A percentile compares a stretch with the other conserved stretches of the same genome.
These are phyloP conservation scores for Brassica hybrid DNA, from an alignment of 441 rosid genomes.

Conservation along the genomic window DNA sequence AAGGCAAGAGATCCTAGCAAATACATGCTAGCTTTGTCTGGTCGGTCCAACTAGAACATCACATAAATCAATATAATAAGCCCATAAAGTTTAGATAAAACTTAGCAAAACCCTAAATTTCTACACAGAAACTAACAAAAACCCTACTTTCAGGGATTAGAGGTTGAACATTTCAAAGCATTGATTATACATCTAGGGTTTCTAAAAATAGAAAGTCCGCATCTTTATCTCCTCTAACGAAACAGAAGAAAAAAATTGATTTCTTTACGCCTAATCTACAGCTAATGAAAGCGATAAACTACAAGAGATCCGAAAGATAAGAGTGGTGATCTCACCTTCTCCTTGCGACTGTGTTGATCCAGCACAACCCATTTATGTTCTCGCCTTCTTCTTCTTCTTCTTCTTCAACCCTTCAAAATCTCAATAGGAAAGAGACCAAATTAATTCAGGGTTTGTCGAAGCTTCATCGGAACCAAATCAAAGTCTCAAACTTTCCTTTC, in stretches of 20 bases:
- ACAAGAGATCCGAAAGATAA: not conserved
- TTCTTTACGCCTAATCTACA: not conserved
- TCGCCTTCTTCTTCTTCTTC: slow-evolving; percentile 14
- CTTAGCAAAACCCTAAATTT: slow-evolving; percentile 24
- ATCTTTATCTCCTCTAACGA: not conserved
- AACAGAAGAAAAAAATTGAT: not conserved
- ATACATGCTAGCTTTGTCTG: not conserved
- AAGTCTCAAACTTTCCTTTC: slow-evolving; percentile 29
- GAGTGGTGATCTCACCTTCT: slow-evolving; percentile 52
- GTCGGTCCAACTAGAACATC: slow-evolving; percentile 14
- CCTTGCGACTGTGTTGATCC: slow-evolving; percentile 70
- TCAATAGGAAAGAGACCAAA: slow-evolving; percentile 19
- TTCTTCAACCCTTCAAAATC: slow-evolving; percentile 1
- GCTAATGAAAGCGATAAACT: no score
- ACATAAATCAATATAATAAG: not conserved
- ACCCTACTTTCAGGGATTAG: not conserved
- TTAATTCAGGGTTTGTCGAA: slow-evolving; percentile 38
- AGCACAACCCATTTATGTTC: slow-evolving; percentile 70
- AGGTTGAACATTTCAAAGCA: slow-evolving; percentile 7
- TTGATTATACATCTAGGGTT: slow-evolving; percentile 26
- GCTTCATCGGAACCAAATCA: slow-evolving; percentile 38
- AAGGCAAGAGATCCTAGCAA: not conserved
- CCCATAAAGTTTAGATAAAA: not conserved
- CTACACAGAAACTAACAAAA: not conserved
- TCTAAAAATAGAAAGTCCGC: not conserved